Evolutionary conservation across 2,329 filamentous ascomycete species (phyloP).

Genomic region (Cryoendolithus antarcticus): DNA sequence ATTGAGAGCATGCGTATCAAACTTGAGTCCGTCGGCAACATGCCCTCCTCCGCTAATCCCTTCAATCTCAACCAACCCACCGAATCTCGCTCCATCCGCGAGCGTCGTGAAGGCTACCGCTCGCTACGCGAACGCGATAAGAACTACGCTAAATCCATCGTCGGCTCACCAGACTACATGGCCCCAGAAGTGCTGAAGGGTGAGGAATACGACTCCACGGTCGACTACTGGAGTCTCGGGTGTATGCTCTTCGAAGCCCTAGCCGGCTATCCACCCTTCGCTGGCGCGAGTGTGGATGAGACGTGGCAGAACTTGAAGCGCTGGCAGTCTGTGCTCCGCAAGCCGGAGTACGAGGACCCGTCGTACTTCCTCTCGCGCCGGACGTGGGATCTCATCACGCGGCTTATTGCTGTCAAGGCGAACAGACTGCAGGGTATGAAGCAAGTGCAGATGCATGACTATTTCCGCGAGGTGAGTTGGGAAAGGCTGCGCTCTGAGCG

Average conservation of each 20-base stretch:
- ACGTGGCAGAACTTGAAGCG: constrained; percentile 98
- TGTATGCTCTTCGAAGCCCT: constrained; percentile 98
- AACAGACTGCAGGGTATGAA: constrained; percentile 79
- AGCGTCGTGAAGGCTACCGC: constrained; percentile 87
- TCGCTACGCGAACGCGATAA: constrained; percentile 84
- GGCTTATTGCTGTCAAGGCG: constrained; percentile 47
- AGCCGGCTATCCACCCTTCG: constrained; percentile 92
- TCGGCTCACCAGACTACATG: constrained; percentile 98
- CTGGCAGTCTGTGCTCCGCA: constrained; percentile 89
- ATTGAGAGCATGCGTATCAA: constrained; percentile 98
- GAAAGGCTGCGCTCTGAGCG: constrained; percentile 65
- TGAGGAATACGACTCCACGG: constrained; percentile 94
- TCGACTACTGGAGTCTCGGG: constrained; percentile 96
- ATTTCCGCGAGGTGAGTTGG: constrained; percentile 95
- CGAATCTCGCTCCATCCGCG: constrained; percentile 79
- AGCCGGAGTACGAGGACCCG: constrained; percentile 94
- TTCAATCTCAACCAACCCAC: constrained; percentile 70
- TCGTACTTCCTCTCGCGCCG: constrained; percentile 94
- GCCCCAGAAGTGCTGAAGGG: constrained; percentile 93
- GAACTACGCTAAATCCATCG: constrained; percentile 97
- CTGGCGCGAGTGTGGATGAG: constrained; percentile 86
- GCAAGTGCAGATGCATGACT: constrained; percentile 77
- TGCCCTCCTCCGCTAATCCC: constrained; percentile 51
- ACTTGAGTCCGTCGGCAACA: constrained; percentile 83
- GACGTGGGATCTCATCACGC: constrained; percentile 91